Base-by-base conservation (phyloP, 257 asterid genomes). In the Anisodus tanguticus region DNA sequence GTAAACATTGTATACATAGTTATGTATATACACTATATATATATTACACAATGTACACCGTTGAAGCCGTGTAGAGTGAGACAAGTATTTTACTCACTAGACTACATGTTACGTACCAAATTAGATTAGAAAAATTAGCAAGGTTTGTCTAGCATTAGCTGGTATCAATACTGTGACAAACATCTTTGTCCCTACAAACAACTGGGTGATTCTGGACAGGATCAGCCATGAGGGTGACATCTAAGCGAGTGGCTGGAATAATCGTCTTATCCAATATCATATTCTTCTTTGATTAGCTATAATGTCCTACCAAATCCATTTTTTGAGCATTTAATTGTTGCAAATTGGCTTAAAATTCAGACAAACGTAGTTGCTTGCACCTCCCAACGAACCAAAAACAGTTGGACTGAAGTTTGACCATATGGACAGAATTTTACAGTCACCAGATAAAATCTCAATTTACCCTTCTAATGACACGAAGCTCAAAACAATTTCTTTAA, bases 221-320 rank as follows among this genome's bases (percentile, higher is more conserved):
- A 76, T 76, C 81, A 49, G 63, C 19, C 81, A 74, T 51, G 45
- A 74, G 81, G 81, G 63, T 76, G 47, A 76, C 81, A 76, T 0
- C 63, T 49, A 22, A 51, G 22, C 81, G 51, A 5, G 60, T 22
- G 47, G 63, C 45, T 76, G 81, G 22, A 76, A 51, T 12, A 5
- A 0, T 76, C 51, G 62, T 12, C 81, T 3, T 76, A 22, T 51
- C 45, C 81, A 51, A 15, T 51, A 59, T 6, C 11, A 3, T 22
- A 47, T 76, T 76, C 37, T 62, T 26, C 62, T 13, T 26, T 22
- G 13, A 51, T 51, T 22, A 76, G 26, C 63, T 22, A 49, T 51
- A 76, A 51, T 76, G 13, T 51, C 58, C 81, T 49, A 76, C 81
- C 45, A 71, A 76, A 76, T 13, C 58, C 81, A 76, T 76, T 51